Conservation (phyloP, 305 asterid genomes). For the Solanum hybrid region DNA sequence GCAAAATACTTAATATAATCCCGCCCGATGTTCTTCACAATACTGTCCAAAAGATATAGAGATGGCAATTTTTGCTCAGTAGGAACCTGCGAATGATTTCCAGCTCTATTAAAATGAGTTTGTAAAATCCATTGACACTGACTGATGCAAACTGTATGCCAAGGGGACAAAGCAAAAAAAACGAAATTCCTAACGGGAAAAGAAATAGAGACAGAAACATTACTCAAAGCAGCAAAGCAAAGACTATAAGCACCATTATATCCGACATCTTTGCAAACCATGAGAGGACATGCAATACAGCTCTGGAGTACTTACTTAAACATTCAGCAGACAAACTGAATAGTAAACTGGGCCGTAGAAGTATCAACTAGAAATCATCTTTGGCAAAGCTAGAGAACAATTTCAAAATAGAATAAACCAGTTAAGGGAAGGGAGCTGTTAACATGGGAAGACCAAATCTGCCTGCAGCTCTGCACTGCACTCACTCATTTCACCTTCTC, state of each 20-base stretch:
- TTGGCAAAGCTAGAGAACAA: background rate
- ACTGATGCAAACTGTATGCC: background rate
- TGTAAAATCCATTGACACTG: background rate
- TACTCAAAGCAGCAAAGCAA: background rate
- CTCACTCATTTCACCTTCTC: background rate
- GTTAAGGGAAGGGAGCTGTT: background rate
- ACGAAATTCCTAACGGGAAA: background rate
- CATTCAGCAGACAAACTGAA: background rate
- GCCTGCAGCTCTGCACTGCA: background rate
- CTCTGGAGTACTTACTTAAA: background rate
- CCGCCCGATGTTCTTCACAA: slow-evolving; percentile 96
- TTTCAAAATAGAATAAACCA: background rate
- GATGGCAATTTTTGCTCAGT: slow-evolving; percentile 92
- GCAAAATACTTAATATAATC: slow-evolving; percentile 92
- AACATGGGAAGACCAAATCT: background rate
- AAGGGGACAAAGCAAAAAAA: background rate
- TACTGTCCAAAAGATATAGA: slow-evolving; percentile 88
- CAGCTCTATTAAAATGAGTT: background rate
- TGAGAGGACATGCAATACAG: background rate
- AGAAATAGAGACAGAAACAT: background rate
- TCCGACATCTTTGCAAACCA: background rate
- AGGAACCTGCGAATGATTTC: slow-evolving; percentile 64
- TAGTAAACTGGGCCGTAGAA: background rate
- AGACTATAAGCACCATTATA: background rate
- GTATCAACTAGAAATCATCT: background rate